phyloP scores from a whole-genome alignment of 2,329 filamentous ascomycete species.

The Coniochaeta sp. region DNA sequence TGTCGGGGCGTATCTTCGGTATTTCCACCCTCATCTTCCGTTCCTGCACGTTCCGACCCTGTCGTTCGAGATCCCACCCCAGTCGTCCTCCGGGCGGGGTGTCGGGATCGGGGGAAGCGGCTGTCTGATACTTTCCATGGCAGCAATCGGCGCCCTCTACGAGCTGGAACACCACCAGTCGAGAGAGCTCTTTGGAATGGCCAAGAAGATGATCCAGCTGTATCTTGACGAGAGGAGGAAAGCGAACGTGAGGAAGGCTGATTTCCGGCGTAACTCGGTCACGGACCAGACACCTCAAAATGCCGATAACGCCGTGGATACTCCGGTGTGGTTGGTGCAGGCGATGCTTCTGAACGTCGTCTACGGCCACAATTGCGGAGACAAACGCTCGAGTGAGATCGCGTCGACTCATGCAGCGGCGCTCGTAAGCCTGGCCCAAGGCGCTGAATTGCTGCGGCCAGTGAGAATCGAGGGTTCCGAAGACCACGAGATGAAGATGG shows the following conservation, averaged over 20 bases:
- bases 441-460: slow-evolving; percentile 62
- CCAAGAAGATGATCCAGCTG: slow-evolving; percentile 90
- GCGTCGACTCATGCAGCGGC: slow-evolving; percentile 88
- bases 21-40: slow-evolving; percentile 91
- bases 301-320: slow-evolving; percentile 59
- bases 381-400: slow-evolving; percentile 85
- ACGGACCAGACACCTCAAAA: slow-evolving; percentile 33
- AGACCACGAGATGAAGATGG: slow-evolving; percentile 50
- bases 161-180: slow-evolving; percentile 76
- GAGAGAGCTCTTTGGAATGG: slow-evolving; percentile 81
- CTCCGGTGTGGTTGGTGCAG: slow-evolving; percentile 91
- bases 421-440: slow-evolving; percentile 82
- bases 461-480: slow-evolving; percentile 36
- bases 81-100: slow-evolving; percentile 50
- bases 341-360: slow-evolving; percentile 95
- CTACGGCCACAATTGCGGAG: slow-evolving; percentile 90
- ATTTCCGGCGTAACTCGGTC: slow-evolving; percentile 43
- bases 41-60: slow-evolving; percentile 89
- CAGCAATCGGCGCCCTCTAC: slow-evolving; percentile 67
- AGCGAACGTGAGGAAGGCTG: slow-evolving; percentile 65
- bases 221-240: slow-evolving; percentile 89
- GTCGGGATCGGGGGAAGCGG: slow-evolving; percentile 68
- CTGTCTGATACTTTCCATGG: slow-evolving; percentile 82
- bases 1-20: slow-evolving; percentile 81
- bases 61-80: slow-evolving; percentile 75